phyloP scores from a whole-genome alignment of 2,329 filamentous ascomycete genomes.

The Fusarium foetens region DNA sequence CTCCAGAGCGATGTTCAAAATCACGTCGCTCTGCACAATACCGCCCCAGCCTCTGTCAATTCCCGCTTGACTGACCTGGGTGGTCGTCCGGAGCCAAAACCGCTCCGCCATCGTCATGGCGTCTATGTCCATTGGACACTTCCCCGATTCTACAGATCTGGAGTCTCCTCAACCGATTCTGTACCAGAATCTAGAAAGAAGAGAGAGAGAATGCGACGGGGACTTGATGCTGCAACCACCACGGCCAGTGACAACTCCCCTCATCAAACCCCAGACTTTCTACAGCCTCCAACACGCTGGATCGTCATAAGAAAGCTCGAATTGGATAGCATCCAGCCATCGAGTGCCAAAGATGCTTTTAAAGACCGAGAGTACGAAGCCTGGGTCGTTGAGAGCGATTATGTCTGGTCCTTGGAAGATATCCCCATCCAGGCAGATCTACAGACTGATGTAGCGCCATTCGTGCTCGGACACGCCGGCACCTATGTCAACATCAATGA shows the following conservation, averaged over 20 bases:
- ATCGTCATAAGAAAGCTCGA: conserved; percentile 50
- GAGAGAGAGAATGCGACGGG: conserved; percentile 4
- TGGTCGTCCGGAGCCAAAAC: neutral
- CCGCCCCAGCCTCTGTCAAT: conserved; percentile 47
- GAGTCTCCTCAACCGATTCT: conserved; percentile 17
- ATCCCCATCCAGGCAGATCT: conserved; percentile 48
- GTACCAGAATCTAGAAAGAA: neutral
- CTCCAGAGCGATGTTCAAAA: conserved; percentile 53
- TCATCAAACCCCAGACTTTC: conserved; percentile 20
- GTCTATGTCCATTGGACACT: conserved; percentile 57
- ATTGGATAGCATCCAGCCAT: conserved; percentile 21
- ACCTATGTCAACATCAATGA: conserved; percentile 39
- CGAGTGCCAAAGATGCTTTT: neutral
- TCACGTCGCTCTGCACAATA: conserved; percentile 52
- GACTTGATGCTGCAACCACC: neutral
- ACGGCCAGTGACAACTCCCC: neutral
- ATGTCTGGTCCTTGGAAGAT: conserved; percentile 46
- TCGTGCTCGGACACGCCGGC: conserved; percentile 40
- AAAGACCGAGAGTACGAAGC: conserved; percentile 27
- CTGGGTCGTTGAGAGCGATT: conserved; percentile 56
- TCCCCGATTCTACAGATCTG: conserved; percentile 51
- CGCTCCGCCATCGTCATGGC: conserved; percentile 47
- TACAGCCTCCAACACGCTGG: conserved; percentile 50
- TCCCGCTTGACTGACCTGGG: conserved; percentile 52
- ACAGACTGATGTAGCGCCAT: conserved; percentile 54